Percentiles rank a stretch among this genome's conserved stretches.
phyloP scores from a whole-genome alignment of 768 basidiomycete genomes.

The Grammothele lineata region DNA sequence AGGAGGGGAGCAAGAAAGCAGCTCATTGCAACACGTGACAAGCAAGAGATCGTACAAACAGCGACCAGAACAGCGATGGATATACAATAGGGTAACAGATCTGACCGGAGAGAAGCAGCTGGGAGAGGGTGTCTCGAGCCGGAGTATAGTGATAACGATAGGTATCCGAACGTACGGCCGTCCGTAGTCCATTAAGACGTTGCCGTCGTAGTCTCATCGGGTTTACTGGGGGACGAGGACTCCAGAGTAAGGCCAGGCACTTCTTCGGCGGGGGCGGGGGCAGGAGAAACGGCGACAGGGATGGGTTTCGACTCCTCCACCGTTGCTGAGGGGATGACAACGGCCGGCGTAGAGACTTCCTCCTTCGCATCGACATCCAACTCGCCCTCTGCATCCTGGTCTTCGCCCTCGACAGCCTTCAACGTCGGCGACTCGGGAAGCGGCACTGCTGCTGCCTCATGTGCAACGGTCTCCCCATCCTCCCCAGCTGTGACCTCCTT shows the following conservation, averaged over 20 bases:
- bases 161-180: not conserved
- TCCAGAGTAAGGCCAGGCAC: constrained; percentile 16
- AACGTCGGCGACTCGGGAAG: constrained; percentile 35
- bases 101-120: not conserved
- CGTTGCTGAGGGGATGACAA: too few relatives aligned
- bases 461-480: not conserved
- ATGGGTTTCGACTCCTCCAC: too few relatives aligned
- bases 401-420: constrained; percentile 9
- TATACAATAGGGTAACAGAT: constrained; percentile 16
- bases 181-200: not conserved
- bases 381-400: constrained; percentile 4
- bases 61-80: constrained; percentile 7
- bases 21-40: constrained; percentile 4
- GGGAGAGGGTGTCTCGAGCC: not conserved
- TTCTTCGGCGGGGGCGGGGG: constrained; percentile 5
- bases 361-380: not conserved
- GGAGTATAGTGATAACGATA: not conserved
- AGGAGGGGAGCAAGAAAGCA: not conserved
- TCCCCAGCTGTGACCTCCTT: not conserved
- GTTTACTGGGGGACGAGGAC: not conserved
- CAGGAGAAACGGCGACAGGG: not conserved
- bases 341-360: too few relatives aligned
- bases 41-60: constrained; percentile 17
- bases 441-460: constrained; percentile 30
- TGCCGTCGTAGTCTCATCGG: not conserved